phyloP scores from a whole-genome alignment of 2,329 filamentous ascomycete species.

The Elsinoe australis region DNA sequence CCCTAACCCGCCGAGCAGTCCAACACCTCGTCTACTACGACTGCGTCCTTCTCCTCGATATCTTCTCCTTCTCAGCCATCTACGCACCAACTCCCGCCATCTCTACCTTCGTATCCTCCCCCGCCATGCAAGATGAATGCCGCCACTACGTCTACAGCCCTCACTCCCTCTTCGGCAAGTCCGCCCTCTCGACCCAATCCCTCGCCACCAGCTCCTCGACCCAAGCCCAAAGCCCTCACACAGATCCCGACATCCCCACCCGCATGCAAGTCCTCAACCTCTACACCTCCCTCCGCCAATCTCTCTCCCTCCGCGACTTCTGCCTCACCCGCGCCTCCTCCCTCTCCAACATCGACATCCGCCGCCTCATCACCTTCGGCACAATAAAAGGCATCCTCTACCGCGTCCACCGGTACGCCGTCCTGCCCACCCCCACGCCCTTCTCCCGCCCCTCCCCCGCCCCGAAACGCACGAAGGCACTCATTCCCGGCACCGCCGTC shows the following conservation, averaged over 20 bases:
- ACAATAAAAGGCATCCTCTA: conserved; percentile 93
- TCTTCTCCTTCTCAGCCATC: conserved; percentile 88
- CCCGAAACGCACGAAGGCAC: conserved; percentile 12
- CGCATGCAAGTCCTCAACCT: conserved; percentile 59
- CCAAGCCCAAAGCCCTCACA: neutral
- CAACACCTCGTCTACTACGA: conserved; percentile 90
- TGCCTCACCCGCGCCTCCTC: conserved; percentile 65
- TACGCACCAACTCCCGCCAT: conserved; percentile 79
- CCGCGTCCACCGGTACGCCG: conserved; percentile 80
- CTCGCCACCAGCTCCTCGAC: neutral
- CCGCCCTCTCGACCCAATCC: conserved; percentile 5
- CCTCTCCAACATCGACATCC: conserved; percentile 72
- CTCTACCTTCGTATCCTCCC: conserved; percentile 68
- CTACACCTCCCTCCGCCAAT: conserved; percentile 76
- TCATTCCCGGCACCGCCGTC: conserved; percentile 19
- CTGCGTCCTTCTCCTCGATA: conserved; percentile 80
- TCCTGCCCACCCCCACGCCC: conserved; percentile 41
- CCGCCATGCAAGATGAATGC: conserved; percentile 77
- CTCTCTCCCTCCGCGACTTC: conserved; percentile 81
- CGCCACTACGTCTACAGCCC: conserved; percentile 64
- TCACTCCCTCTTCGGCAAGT: conserved; percentile 19
- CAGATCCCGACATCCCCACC: conserved; percentile 13
- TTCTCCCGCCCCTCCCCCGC: conserved; percentile 14
- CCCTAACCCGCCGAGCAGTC: conserved; percentile 76
- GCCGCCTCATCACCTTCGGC: conserved; percentile 89